Conservation (phyloP, 495 filamentous ascomycete genomes). For the Neurospora sp. region DNA sequence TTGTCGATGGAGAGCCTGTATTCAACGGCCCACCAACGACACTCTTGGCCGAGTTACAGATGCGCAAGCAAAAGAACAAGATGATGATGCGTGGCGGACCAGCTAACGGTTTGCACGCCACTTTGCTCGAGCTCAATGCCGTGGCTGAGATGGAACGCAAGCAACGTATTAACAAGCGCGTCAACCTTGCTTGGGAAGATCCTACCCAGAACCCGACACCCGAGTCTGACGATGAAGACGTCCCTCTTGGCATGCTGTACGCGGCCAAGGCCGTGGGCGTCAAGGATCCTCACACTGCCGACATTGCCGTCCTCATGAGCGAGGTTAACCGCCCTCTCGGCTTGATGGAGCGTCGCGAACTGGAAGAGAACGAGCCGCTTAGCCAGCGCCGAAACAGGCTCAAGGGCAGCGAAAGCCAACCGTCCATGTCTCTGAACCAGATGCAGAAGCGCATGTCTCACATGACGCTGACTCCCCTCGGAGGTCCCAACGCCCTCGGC, state of each 20-base stretch:
- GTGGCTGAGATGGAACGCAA: slow-evolving; percentile 80
- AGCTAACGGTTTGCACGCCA: slow-evolving; percentile 70
- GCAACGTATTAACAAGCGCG: slow-evolving; percentile 58
- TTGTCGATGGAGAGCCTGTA: slow-evolving; percentile 28
- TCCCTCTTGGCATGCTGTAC: slow-evolving; percentile 76
- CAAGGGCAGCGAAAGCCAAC: slow-evolving; percentile 38
- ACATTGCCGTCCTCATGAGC: slow-evolving; percentile 40
- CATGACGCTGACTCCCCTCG: slow-evolving; percentile 24
- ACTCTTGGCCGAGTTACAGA: slow-evolving; percentile 80
- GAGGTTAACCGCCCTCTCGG: slow-evolving; percentile 60
- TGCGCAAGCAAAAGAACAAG: slow-evolving; percentile 77
- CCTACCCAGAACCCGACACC: slow-evolving; percentile 32
- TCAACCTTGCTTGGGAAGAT: slow-evolving; percentile 87
- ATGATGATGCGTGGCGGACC: slow-evolving; percentile 59
- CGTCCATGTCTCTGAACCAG: slow-evolving; percentile 10
- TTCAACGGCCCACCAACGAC: slow-evolving; percentile 74
- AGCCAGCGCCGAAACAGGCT: slow-evolving; percentile 70
- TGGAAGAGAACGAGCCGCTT: slow-evolving; percentile 88
- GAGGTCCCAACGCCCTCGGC: slow-evolving; percentile 1
- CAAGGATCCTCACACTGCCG: slow-evolving; percentile 24
- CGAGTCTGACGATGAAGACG: slow-evolving; percentile 54
- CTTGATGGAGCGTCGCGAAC: slow-evolving; percentile 69
- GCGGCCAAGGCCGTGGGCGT: slow-evolving; percentile 44
- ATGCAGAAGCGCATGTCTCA: slow-evolving; percentile 32
- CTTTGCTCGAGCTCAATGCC: slow-evolving; percentile 80